Conservation (phyloP, 208 protist species). For the Naegleria fowleri region DNA sequence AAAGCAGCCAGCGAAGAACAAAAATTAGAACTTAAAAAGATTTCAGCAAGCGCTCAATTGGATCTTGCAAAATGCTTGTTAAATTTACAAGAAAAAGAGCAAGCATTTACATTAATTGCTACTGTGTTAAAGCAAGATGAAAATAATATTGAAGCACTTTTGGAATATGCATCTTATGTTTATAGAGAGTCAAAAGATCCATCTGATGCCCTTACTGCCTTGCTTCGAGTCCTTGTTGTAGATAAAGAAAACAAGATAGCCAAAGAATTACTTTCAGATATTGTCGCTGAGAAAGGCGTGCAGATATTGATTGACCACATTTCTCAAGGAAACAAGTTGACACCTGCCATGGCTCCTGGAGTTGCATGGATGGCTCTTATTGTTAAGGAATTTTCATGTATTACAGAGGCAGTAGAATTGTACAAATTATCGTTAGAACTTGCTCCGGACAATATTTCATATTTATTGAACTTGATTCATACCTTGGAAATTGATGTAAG, state of each 20-base stretch:
- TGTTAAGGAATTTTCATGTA: neutral
- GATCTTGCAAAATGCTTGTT: neutral
- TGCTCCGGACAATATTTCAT: neutral
- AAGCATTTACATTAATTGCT: neutral
- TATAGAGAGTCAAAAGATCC: neutral
- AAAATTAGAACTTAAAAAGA: neutral
- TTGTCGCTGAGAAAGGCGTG: neutral
- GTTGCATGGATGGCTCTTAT: constrained; percentile 12
- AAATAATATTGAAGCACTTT: neutral
- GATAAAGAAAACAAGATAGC: neutral
- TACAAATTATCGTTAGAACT: neutral
- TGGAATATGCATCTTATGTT: constrained; percentile 3
- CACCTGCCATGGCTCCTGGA: neutral
- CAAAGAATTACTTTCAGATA: neutral
- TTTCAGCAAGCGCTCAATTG: neutral
- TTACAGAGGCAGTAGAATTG: neutral
- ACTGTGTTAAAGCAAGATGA: constrained; percentile 10
- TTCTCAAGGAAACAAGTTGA: neutral
- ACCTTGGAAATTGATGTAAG: neutral
- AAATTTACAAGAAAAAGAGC: neutral
- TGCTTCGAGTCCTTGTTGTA: neutral
- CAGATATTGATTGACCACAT: neutral
- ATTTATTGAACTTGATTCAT: constrained; percentile 7
- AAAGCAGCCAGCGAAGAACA: neutral
- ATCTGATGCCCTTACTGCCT: neutral